A percentile compares a stretch with the other conserved stretches of the same genome.
Evolutionary conservation across 352 stramenopile genomes (phyloP).

Genomic region (Vaucheria bursata): DNA sequence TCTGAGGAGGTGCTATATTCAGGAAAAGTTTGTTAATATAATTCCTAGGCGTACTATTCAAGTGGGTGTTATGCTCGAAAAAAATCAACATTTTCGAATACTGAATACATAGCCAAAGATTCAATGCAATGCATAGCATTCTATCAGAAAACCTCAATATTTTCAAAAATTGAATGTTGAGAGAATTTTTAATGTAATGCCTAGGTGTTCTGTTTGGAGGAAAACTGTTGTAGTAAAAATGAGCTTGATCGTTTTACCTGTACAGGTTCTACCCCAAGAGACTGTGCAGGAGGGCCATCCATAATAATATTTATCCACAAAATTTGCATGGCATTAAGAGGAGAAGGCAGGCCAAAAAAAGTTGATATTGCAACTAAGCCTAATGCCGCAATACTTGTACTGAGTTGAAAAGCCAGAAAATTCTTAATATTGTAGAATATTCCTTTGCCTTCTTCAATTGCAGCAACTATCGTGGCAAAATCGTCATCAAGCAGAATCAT

Average conservation of each 20-base stretch:
- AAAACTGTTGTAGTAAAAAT: no score
- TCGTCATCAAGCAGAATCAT: constrained; percentile 90
- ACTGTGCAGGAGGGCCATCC: constrained; percentile 88
- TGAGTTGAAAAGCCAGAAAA: constrained; percentile 96
- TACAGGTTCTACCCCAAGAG: constrained; percentile 70
- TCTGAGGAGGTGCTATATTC: no score
- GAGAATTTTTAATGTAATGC: no score
- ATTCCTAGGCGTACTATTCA: no score
- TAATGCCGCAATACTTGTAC: constrained; percentile 92
- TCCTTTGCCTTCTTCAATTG: constrained; percentile 68
- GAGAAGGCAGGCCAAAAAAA: constrained; percentile 82
- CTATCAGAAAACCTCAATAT: no score
- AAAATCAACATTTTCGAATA: no score
- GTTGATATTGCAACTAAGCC: constrained; percentile 95
- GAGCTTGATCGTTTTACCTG: no score
- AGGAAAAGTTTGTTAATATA: no score
- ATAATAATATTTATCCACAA: constrained; percentile 99
- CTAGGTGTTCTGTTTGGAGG: constrained; percentile 68
- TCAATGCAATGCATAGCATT: no score
- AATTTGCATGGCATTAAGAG: constrained; percentile 90
- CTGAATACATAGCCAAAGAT: no score
- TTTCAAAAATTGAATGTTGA: no score
- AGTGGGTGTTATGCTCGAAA: no score
- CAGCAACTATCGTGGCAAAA: constrained; percentile 89
- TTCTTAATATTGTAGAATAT: constrained; percentile 97